Evolutionary conservation across 257 asterid genomes (phyloP), one percentile per base, ranked within the genome.

Genomic region (Solanum chaucha): DNA sequence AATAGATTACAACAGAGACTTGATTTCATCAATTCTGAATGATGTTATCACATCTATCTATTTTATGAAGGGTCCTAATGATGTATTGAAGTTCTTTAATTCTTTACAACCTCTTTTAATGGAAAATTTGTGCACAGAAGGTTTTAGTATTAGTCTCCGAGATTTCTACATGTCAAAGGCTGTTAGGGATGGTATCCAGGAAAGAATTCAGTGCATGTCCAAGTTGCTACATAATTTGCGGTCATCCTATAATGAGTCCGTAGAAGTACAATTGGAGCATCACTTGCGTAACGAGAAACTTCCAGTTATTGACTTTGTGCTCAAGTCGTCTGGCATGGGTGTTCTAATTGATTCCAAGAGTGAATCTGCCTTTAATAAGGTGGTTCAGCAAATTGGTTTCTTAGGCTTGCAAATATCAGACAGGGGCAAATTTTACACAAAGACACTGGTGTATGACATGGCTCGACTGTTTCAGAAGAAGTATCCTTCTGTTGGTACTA

Each of bases 371-470:
- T 90, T 96, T 34, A 92, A 85, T 92, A 97, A 96, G 92, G 98
- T 97, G 46, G 98, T 96, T 89, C 99, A 97, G 88, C 99, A 97
- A 89, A 91, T 96, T 87, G 99, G 98, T 7, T 97, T 95, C 90
- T 84, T 95, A 86, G 99, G 99, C 24, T 34, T 93, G 78, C 99
- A 97, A 55, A 88, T 97, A 61, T 90, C 97, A 9, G 89, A 92
- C 71, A 92, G 83, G 89, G 99, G 98, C 30, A 95, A 95, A 87
- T 94, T 94, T 87, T 97, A 97, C 73, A 81, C 99, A 8, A 92
- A 90, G 87, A 90, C 91, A 5, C 88, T 97, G 92, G 96, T 96
- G 11, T 86, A 90, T 89, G 99, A 94, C 78, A 90, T 95, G 94
- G 92, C 95, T 26, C 89, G 90, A 36, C 87, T 95, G 20, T 97